Evolutionary conservation across 164 flowering plant species (phyloP), one percentile per base, ranked within the genome.

Genomic region (Umbellularia californica): DNA sequence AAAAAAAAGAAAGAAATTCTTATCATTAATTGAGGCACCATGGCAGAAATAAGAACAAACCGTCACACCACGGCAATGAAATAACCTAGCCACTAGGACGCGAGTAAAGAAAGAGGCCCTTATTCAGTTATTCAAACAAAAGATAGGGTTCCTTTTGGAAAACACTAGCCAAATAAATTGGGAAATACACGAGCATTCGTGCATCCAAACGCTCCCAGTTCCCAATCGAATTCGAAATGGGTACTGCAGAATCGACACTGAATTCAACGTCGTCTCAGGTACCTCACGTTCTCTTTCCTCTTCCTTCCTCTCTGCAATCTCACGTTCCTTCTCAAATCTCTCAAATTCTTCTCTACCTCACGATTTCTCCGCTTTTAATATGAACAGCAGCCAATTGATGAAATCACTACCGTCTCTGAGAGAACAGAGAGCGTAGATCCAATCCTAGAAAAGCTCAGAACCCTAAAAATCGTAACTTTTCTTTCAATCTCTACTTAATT

Each of bases 371-470:
- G 7, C n/a, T 69, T 47, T 69, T 58, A 67, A 30, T 20, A 2
- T 5, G 41, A 67, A 35, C 47, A 28, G 77, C 85, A 79, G 79
- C 68, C 83, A 6, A 85, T 64, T 7, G 94, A 92, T 71, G 88
- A 82, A 72, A 94, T 94, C 76, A 88, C 97, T 52, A 92, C 94
- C 68, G 86, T 94, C 19, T 84, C 98, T 9, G 85, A 88, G 79
- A 87, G 89, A 71, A 50, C 77, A 1, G 89, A 87, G 50, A 80
- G 68, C 66, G 83, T 83, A 0, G 98, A 94, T 81, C 98, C 95
- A 79, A 72, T 90, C 55, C 77, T 94, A 33, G 89, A 92, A 83
- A 83, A 76, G 65, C 89, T 94, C 77, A 85, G 79, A 72, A 90
- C 94, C 70, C 92, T 92, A 60, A 81, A 86, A 79, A 85, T 92